Evolutionary conservation across 2,329 filamentous ascomycete genomes (phyloP).

Genomic region (Aureobasidium sp.): DNA sequence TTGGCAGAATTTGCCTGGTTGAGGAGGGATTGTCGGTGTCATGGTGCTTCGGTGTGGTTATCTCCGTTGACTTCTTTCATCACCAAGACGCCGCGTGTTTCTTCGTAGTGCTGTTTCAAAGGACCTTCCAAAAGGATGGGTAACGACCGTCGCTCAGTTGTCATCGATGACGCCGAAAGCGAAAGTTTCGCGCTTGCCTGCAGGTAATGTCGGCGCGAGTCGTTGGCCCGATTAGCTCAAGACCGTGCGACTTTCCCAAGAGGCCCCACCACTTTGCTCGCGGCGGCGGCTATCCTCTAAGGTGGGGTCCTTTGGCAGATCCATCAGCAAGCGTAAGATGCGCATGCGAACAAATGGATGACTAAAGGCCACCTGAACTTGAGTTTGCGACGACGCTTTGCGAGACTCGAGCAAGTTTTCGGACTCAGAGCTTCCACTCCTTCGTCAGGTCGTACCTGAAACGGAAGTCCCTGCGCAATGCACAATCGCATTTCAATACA

Average conservation of each 20-base stretch:
- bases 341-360: constrained; percentile 8
- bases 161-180: constrained; percentile 13
- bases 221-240: constrained; percentile 16
- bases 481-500: background rate
- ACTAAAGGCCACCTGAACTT: constrained; percentile 3
- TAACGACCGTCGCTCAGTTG: constrained; percentile 7
- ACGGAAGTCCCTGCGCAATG: background rate
- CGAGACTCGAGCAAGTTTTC: background rate
- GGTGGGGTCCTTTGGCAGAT: constrained; percentile 13
- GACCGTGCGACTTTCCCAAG: constrained; percentile 12
- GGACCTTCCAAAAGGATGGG: constrained; percentile 11
- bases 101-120: constrained; percentile 13
- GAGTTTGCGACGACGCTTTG: background rate
- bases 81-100: background rate
- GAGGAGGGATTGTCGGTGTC: constrained; percentile 6
- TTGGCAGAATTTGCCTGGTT: constrained; percentile 14
- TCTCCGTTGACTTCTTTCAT: constrained; percentile 3
- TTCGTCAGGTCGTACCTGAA: background rate
- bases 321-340: constrained; percentile 5
- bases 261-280: constrained; percentile 6
- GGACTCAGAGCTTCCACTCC: background rate
- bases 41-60: background rate
- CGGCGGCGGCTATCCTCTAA: too few relatives aligned
- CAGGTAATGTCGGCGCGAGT: background rate
- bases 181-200: constrained; percentile 9